Evolutionary conservation across 2,329 filamentous ascomycete species (phyloP).

Genomic region (Tolypocladium tropicale): DNA sequence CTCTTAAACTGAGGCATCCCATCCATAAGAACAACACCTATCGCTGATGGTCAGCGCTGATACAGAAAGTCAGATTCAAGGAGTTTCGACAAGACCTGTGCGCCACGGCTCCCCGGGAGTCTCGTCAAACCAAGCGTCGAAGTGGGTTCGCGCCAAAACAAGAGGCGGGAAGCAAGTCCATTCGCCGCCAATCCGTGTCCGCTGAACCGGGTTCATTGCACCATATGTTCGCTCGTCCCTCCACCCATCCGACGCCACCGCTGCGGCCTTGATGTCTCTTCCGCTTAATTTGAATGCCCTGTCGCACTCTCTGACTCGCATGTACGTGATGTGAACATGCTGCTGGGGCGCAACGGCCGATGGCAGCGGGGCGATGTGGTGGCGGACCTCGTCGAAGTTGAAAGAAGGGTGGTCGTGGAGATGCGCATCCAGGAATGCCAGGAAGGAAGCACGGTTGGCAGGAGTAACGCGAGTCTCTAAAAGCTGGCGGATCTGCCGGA

Average conservation of each 20-base stretch:
- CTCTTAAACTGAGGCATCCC: background rate
- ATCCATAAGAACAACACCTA: background rate
- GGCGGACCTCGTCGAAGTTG: background rate
- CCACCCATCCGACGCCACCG: background rate
- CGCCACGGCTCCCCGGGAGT: background rate
- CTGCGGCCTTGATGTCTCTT: background rate
- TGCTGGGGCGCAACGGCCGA: background rate
- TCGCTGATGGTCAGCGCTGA: background rate
- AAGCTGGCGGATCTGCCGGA: background rate
- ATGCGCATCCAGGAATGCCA: background rate
- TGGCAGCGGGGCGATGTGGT: background rate
- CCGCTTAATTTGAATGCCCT: background rate
- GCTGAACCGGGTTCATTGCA: background rate
- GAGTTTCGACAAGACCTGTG: background rate
- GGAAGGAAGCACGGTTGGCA: background rate
- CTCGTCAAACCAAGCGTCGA: background rate
- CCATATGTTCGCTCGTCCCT: background rate
- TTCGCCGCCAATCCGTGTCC: background rate
- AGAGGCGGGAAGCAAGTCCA: background rate
- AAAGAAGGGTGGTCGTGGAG: background rate
- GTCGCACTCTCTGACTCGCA: background rate
- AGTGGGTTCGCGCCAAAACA: background rate
- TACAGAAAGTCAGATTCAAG: background rate
- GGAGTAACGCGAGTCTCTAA: background rate
- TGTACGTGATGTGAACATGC: background rate